Evolutionary conservation across 805 yeast species (phyloP), one percentile per base, ranked within the genome.

Genomic region (Debaryomyces prosopidis): DNA sequence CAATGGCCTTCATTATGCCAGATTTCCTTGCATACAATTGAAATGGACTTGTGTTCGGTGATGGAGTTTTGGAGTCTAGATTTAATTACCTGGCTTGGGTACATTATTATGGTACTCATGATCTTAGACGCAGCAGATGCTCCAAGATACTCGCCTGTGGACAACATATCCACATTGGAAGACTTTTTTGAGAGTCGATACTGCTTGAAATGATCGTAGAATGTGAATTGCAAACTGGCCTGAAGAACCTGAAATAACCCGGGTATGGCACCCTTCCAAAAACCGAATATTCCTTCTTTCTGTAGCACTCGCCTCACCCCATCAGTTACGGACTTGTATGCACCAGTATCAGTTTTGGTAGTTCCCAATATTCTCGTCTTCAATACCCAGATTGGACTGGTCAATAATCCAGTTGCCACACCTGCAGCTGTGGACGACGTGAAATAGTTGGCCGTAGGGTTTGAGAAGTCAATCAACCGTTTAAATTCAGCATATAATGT

Each of bases 331-430:
- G 89, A 80, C 8, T 63, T 63, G 57, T 89, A 89, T 0, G 88
- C 84, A 12, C 75, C 76, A 0, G 72, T 70, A 0, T 68, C 53
- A 1, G 48, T 48, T 32, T 68, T 65, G 2, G 78, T 65, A 1
- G 80, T 78, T 15, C 90, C 82, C 56, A 91, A 74, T 52, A 92
- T 85, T 49, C 98, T 75, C 0, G 99, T 94, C 64, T 94, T 94
- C 15, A 94, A 63, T 1, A 94, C 96, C 99, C 99, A 92, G 9
- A 92, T 78, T 1, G 99, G 99, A 59, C 90, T 94, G 1, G 99
- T 91, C 12, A 87, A 35, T 0, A 89, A 44, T 1, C 95, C 79
- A 0, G 97, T 89, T 4, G 82, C 57, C 34, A 82, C 58, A 0
- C 99, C 99, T 0, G 97, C 90, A 14, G 66, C 33, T 2, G 70